phyloP scores from a whole-genome alignment of 1,284 basidiomycete species.

The Paramarasmius palmivorus region DNA sequence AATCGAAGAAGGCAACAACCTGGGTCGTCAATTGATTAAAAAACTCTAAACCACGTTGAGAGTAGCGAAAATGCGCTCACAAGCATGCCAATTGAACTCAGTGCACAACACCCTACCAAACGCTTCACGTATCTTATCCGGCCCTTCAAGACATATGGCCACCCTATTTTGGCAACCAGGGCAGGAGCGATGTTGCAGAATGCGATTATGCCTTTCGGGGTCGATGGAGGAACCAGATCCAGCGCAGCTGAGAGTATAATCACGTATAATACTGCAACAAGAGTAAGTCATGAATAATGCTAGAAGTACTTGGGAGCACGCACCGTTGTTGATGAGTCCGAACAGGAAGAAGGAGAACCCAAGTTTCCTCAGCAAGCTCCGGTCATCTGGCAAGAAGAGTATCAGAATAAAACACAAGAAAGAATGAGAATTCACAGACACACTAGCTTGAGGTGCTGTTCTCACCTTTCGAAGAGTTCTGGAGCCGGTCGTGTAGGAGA shows the following conservation, averaged over 20 bases:
- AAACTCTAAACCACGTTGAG: neutral
- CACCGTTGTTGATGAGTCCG: constrained; percentile 62
- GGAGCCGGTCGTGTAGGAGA: too few relatives aligned
- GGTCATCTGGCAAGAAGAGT: constrained; percentile 8
- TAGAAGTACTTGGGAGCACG: constrained; percentile 10
- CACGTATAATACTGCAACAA: constrained; percentile 79
- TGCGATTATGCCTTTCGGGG: constrained; percentile 90
- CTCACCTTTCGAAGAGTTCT: too few relatives aligned
- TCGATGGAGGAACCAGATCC: constrained; percentile 88
- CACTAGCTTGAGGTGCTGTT: too few relatives aligned
- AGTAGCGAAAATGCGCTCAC: constrained; percentile 38
- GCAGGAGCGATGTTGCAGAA: constrained; percentile 90
- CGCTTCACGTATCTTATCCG: constrained; percentile 77
- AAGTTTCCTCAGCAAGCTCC: constrained; percentile 35
- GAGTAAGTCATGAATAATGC: neutral
- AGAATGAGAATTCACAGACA: too few relatives aligned
- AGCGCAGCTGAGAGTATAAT: constrained; percentile 95
- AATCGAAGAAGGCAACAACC: constrained; percentile 81
- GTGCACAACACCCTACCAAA: constrained; percentile 71
- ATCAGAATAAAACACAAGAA: too few relatives aligned
- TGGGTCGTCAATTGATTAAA: constrained; percentile 28
- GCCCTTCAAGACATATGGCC: constrained; percentile 90
- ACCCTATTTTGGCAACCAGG: constrained; percentile 83
- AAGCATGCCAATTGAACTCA: constrained; percentile 82
- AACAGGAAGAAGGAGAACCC: constrained; percentile 60